Base-by-base conservation (phyloP, 371 early-diverging fungal species). In the Mortierella sp. region DNA sequence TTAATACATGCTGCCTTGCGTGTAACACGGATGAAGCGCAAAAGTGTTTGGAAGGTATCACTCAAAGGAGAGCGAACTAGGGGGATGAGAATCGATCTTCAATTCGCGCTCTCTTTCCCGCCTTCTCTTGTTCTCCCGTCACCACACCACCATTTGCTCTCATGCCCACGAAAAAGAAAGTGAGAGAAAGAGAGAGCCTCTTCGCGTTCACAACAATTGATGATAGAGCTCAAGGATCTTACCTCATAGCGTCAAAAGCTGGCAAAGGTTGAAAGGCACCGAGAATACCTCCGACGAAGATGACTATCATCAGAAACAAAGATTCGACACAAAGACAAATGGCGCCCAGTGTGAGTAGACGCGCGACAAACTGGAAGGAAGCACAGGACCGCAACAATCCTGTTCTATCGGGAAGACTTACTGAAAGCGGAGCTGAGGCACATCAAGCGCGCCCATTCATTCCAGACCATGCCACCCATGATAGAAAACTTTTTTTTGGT, bases 401-500 rank as follows among this genome's bases (percentile, higher is more conserved):
- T 34, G 21, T 3, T 27, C 21, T n/a, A n/a, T 13, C 4, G 38
- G 14, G 45, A 41, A 34, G 24, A 54, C 73, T 58, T 74, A 74
- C 74, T 49, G 23, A 68, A 74, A 1, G 74, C 46, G 1, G 61
- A 24, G 12, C 57, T 38, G 46, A 74, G 61, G 56, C 65, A 53
- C 68, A 74, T 68, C 58, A 74, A 38, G 6, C 69, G 68, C 28
- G 74, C 69, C 74, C 74, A 74, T 21, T 74, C 74, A 45, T 68
- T 49, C 74, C 74, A 74, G 31, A 74, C 74, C 28, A 68, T 68
- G 21, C 61, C 69, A 34, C 74, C 74, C 74, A 74, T 74, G 42
- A 28, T 23, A 21, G 18, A 24, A 34, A 26, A 30, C n/a, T 27
- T 21, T 38, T 48, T n/a, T 38, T 48, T 18, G 23, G 28, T 49